These are phyloP conservation scores for Phyllachora maydis DNA, from an alignment of 2,329 filamentous ascomycete species.

Conservation along the genomic window DNA sequence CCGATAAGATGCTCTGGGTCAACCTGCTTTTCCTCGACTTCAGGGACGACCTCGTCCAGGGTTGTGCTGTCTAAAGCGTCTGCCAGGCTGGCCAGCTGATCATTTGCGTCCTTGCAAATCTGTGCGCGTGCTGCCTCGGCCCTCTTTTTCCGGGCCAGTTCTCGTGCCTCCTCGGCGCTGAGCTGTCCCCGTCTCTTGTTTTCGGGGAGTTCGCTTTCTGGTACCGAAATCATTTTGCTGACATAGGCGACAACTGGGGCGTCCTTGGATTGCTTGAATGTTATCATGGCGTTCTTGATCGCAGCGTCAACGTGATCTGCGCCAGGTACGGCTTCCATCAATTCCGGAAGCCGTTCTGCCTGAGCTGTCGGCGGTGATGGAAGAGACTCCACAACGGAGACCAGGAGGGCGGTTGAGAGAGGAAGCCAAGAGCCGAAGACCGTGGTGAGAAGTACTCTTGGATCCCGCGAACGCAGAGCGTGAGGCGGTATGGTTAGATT, in stretches of 20 bases:
- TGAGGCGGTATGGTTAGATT: conserved; percentile 71
- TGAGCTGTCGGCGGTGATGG: conserved; percentile 72
- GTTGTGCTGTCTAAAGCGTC: conserved; percentile 39
- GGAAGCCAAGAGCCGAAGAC: conserved; percentile 84
- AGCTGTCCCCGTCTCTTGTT: conserved; percentile 64
- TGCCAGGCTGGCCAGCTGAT: conserved; percentile 31
- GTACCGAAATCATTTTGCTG: conserved; percentile 94
- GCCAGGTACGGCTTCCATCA: conserved; percentile 66
- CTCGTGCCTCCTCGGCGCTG: conserved; percentile 75
- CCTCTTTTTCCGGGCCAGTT: conserved; percentile 71
- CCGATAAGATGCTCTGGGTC: conserved; percentile 83
- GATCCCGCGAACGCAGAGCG: conserved; percentile 63
- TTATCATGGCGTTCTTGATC: conserved; percentile 62
- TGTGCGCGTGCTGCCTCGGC: conserved; percentile 72
- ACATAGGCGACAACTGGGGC: conserved; percentile 84
- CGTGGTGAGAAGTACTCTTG: conserved; percentile 63
- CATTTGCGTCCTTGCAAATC: conserved; percentile 25
- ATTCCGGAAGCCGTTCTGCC: conserved; percentile 53
- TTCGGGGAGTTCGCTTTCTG: conserved; percentile 74
- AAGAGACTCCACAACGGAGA: conserved; percentile 83
- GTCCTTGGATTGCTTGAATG: conserved; percentile 48
- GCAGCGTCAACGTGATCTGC: conserved; percentile 44
- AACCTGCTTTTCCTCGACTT: conserved; percentile 31
- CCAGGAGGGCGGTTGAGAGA: conserved; percentile 74
- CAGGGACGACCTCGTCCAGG: conserved; percentile 28